Evolutionary conservation across 2,329 filamentous ascomycete genomes (phyloP).

Genomic region (Diplodia mutila): DNA sequence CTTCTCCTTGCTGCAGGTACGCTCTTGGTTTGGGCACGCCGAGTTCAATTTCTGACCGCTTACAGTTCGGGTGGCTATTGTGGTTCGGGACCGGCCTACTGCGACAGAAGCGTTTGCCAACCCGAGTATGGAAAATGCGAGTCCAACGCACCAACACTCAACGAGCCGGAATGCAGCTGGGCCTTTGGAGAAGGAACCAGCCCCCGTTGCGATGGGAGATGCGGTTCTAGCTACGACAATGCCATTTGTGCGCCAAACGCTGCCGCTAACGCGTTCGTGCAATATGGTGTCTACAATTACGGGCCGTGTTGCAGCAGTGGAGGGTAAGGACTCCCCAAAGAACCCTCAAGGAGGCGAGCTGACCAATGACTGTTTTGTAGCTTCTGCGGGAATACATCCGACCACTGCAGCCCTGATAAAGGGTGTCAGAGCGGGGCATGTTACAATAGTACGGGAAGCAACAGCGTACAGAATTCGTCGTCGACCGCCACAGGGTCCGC

Average conservation of each 20-base stretch:
- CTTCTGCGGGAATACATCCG: neutral
- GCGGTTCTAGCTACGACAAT: neutral
- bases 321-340: neutral
- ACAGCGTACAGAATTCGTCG: neutral
- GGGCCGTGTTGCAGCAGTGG: conserved; percentile 4
- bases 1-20: conserved; percentile 13
- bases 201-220: conserved; percentile 10
- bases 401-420: neutral
- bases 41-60: neutral
- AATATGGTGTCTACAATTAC: neutral
- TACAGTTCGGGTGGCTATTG: neutral
- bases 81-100: neutral
- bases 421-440: neutral
- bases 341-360: neutral
- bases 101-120: neutral
- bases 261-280: neutral
- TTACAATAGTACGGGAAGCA: neutral
- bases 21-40: neutral
- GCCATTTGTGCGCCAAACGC: neutral
- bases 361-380: neutral
- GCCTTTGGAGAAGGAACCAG: neutral
- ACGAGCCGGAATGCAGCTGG: conserved; percentile 1
- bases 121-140: neutral
- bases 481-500: neutral
- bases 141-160: neutral